Evolutionary conservation across 2,329 filamentous ascomycete species (phyloP).

Genomic region (Aspergillus texensis): DNA sequence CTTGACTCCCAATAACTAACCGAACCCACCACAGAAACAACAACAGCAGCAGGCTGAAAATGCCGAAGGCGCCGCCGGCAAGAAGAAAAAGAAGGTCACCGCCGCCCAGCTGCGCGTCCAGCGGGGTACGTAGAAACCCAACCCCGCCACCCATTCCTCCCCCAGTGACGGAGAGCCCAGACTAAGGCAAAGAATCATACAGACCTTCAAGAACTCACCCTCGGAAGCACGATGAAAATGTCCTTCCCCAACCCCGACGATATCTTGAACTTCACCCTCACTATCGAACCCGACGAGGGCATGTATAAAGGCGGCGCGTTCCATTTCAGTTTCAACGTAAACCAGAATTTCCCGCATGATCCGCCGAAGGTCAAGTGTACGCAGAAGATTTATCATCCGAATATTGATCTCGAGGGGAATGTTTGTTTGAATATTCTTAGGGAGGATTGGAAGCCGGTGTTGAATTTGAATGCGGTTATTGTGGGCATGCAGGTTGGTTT

Average conservation of each 20-base stretch:
- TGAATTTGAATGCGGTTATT: constrained; percentile 95
- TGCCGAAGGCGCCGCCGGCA: constrained; percentile 75
- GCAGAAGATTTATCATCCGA: constrained; percentile 99
- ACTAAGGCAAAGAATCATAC: not conserved
- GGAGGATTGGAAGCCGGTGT: constrained; percentile 98
- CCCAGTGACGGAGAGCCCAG: not conserved
- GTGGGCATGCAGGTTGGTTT: constrained; percentile 80
- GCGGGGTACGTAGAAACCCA: constrained; percentile 68
- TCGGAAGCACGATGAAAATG: constrained; percentile 60
- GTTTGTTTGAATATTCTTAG: constrained; percentile 96
- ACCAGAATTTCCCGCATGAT: constrained; percentile 94
- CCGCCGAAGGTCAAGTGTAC: constrained; percentile 96
- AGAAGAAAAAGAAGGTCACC: constrained; percentile 98
- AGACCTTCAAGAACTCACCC: constrained; percentile 53
- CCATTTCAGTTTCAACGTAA: constrained; percentile 88
- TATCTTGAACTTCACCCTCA: constrained; percentile 56
- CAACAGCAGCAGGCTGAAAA: constrained; percentile 97
- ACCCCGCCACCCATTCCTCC: not conserved
- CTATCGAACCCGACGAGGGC: constrained; percentile 57
- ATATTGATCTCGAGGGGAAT: constrained; percentile 97
- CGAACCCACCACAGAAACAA: constrained; percentile 51
- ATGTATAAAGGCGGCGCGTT: constrained; percentile 89
- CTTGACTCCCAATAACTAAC: not conserved
- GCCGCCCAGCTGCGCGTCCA: constrained; percentile 93
- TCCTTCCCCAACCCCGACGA: constrained; percentile 62